Evolutionary conservation across 192 early-diverging fungal species (phyloP).

Genomic region (Phycomyces blakesleeanus): DNA sequence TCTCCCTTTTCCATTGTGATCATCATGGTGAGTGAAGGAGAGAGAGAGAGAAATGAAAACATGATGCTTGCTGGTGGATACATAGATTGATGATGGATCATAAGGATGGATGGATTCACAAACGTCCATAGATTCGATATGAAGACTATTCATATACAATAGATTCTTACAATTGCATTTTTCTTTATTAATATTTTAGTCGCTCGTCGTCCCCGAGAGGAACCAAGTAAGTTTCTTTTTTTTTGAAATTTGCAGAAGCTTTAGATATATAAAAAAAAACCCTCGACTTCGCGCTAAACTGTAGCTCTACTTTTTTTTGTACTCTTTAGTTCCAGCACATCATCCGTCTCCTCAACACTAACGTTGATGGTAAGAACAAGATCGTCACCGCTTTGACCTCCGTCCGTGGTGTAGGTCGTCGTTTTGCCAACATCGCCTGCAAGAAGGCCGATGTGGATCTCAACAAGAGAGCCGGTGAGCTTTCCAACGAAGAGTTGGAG

Average conservation of each 20-base stretch:
- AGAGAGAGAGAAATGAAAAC: background rate
- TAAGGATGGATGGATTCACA: slow-evolving; percentile 3
- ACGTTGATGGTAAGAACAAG: slow-evolving; percentile 94
- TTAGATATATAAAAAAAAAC: too few species aligned
- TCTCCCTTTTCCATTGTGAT: slow-evolving; percentile 26
- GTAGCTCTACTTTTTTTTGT: background rate
- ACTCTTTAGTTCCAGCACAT: slow-evolving; percentile 82
- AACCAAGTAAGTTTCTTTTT: slow-evolving; percentile 45
- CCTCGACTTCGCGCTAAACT: background rate
- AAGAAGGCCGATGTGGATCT: slow-evolving; percentile 99
- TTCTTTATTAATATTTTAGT: slow-evolving; percentile 38
- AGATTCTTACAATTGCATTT: slow-evolving; percentile 6
- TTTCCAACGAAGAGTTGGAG: slow-evolving; percentile 96
- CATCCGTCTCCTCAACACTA: slow-evolving; percentile 98
- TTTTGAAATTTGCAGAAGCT: too few species aligned
- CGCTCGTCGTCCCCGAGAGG: slow-evolving; percentile 88
- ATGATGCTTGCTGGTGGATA: background rate
- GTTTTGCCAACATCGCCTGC: slow-evolving; percentile 97
- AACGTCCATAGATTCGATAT: slow-evolving; percentile 1
- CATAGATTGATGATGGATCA: background rate
- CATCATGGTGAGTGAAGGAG: slow-evolving; percentile 16
- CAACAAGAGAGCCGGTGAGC: slow-evolving; percentile 97
- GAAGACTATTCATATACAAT: background rate
- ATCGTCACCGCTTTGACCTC: slow-evolving; percentile 93
- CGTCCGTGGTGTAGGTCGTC: slow-evolving; percentile 98